Conservation (phyloP, 805 yeast species). For the Torulaspora maleeae region DNA sequence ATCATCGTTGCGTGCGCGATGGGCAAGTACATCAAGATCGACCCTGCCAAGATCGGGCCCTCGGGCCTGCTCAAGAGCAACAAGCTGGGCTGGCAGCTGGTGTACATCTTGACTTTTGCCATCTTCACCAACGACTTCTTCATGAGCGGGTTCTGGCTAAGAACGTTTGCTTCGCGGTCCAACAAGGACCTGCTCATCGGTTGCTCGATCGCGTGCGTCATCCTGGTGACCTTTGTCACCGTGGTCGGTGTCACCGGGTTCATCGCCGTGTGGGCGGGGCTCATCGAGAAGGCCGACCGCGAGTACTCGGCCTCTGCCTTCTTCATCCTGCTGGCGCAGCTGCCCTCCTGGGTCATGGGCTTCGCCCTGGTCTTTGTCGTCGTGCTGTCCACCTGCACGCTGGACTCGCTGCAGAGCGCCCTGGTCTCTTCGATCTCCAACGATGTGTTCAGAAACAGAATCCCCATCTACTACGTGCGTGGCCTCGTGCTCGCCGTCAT, state of each 20-base stretch:
- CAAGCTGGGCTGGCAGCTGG: slow-evolving; percentile 81
- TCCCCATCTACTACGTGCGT: slow-evolving; percentile 63
- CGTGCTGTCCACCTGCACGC: slow-evolving; percentile 77
- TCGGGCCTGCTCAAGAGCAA: slow-evolving; percentile 61
- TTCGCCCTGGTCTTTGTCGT: slow-evolving; percentile 72
- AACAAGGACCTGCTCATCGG: slow-evolving; percentile 74
- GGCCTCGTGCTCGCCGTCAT: slow-evolving; percentile 66
- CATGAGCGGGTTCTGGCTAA: slow-evolving; percentile 87
- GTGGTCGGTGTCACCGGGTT: slow-evolving; percentile 81
- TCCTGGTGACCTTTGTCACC: slow-evolving; percentile 57
- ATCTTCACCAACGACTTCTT: slow-evolving; percentile 87
- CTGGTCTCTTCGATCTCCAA: slow-evolving; percentile 84
- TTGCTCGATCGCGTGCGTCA: slow-evolving; percentile 66
- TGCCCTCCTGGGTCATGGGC: slow-evolving; percentile 86
- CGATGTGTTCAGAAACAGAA: slow-evolving; percentile 80
- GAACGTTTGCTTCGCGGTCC: slow-evolving; percentile 84
- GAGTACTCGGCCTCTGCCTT: slow-evolving; percentile 64
- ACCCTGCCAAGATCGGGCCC: slow-evolving; percentile 56
- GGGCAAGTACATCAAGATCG: slow-evolving; percentile 63
- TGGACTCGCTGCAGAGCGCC: slow-evolving; percentile 86
- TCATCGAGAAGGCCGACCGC: slow-evolving; percentile 42
- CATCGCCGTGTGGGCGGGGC: slow-evolving; percentile 86
- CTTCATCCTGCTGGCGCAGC: slow-evolving; percentile 59
- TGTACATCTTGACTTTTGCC: slow-evolving; percentile 80
- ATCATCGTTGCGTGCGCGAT: slow-evolving; percentile 73